These are phyloP conservation scores for Dioszegia hungarica DNA, from an alignment of 768 basidiomycete genomes.

Conservation along the genomic window DNA sequence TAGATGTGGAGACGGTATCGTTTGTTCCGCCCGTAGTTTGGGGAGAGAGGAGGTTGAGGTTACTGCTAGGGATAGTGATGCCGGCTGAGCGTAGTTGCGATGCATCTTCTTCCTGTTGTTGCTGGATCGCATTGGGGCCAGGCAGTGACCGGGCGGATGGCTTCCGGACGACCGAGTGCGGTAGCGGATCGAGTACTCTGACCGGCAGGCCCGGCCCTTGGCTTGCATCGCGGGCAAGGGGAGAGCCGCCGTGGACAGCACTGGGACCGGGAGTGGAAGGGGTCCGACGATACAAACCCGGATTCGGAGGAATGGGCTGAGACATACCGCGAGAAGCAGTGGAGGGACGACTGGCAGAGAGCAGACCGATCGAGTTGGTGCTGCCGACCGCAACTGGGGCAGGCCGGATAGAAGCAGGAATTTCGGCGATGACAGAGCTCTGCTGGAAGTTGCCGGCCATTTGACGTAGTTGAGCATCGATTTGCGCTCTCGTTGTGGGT, in stretches of 20 bases:
- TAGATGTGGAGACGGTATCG: conserved; percentile 4
- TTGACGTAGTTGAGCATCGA: conserved; percentile 35
- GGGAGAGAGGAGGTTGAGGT: conserved; percentile 15
- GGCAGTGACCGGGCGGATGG: conserved; percentile 29
- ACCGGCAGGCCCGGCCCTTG: too few species aligned
- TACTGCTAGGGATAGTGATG: neutral
- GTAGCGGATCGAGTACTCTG: too few species aligned
- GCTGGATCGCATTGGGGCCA: too few species aligned
- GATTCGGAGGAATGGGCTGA: too few species aligned
- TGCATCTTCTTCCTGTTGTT: conserved; percentile 10
- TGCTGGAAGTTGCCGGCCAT: conserved; percentile 43
- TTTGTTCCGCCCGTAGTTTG: conserved; percentile 28
- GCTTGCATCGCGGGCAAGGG: too few species aligned
- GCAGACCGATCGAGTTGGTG: conserved; percentile 23
- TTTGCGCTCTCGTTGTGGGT: conserved; percentile 40
- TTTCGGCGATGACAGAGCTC: neutral
- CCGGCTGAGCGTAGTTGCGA: conserved; percentile 17
- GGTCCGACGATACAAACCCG: too few species aligned
- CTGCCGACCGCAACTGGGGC: neutral
- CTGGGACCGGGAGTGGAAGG: too few species aligned
- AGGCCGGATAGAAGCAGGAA: neutral
- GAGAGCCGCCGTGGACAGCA: too few species aligned
- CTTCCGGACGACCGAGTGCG: neutral
- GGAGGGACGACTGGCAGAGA: conserved; percentile 28
- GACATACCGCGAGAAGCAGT: conserved; percentile 7